Conservation (phyloP, 2,329 filamentous ascomycete genomes). For the Alternaria arborescens region DNA sequence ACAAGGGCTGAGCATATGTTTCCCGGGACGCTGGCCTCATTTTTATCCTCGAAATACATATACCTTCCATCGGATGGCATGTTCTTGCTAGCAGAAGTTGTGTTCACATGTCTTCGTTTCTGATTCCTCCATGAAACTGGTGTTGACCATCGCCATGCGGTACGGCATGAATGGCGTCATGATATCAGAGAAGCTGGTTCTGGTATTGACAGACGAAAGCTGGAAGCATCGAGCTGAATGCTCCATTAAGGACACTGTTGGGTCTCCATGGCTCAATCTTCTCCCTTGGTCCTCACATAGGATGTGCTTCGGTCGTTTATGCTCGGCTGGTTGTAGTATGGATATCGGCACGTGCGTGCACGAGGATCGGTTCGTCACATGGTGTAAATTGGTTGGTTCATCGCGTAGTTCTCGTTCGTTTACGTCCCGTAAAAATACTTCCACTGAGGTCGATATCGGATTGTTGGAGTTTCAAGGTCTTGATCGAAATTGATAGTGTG, state of each 20-base stretch:
- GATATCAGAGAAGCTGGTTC: background rate
- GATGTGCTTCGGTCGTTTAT: background rate
- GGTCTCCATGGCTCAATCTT: background rate
- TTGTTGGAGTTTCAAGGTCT: background rate
- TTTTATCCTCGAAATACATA: no score
- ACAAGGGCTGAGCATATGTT: no score
- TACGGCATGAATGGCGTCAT: background rate
- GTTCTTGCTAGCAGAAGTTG: background rate
- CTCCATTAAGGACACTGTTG: background rate
- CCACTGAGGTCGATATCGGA: background rate
- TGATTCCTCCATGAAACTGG: background rate
- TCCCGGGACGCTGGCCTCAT: no score
- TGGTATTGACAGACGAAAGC: background rate
- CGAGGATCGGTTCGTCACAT: background rate
- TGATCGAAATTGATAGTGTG: constrained; percentile 11
- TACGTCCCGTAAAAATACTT: background rate
- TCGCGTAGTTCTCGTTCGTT: background rate
- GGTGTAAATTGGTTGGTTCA: no score
- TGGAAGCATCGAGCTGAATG: no score
- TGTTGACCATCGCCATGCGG: background rate
- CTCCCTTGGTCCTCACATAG: background rate
- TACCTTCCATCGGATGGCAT: no score
- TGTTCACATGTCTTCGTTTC: background rate
- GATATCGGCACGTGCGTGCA: background rate
- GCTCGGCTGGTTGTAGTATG: background rate